Conservation (phyloP, 495 filamentous ascomycete species). For the Aspergillus nidulans region DNA sequence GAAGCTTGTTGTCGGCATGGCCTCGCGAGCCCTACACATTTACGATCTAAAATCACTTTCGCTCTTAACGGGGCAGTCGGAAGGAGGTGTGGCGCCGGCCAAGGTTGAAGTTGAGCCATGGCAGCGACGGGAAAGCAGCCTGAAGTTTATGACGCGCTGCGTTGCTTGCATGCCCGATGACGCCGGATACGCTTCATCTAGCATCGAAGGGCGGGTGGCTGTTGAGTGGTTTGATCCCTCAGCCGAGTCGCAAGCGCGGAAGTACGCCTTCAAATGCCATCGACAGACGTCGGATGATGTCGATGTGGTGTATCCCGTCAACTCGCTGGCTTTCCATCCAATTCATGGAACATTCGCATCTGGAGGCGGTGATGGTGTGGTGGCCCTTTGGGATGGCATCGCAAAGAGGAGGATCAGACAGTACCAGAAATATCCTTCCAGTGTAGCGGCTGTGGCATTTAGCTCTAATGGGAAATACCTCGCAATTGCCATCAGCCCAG, state of each 20-base stretch:
- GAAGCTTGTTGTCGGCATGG: conserved; percentile 92
- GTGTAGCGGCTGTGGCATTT: conserved; percentile 73
- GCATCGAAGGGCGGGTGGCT: conserved; percentile 89
- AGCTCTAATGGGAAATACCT: conserved; percentile 75
- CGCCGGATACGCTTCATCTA: conserved; percentile 79
- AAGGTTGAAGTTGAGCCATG: conserved; percentile 65
- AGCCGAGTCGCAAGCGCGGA: conserved; percentile 75
- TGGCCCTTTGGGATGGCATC: conserved; percentile 93
- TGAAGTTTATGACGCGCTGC: conserved; percentile 93
- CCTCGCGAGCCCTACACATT: conserved; percentile 83
- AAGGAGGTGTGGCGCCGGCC: conserved; percentile 32
- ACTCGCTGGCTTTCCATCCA: conserved; percentile 90
- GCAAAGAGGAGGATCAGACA: conserved; percentile 86
- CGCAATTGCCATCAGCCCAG: conserved; percentile 79
- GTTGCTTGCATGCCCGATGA: conserved; percentile 97
- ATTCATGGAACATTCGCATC: conserved; percentile 86
- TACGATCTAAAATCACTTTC: conserved; percentile 77
- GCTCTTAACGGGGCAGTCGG: conserved; percentile 46
- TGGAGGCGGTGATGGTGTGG: conserved; percentile 89
- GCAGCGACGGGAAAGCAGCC: conserved; percentile 83
- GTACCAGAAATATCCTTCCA: conserved; percentile 77
- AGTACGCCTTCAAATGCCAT: conserved; percentile 99
- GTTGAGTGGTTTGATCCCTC: conserved; percentile 97
- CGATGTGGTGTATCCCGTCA: conserved; percentile 93
- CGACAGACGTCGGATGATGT: conserved; percentile 65